phyloP scores from a whole-genome alignment of 1,284 basidiomycete genomes.

The Athelia psychrophila region DNA sequence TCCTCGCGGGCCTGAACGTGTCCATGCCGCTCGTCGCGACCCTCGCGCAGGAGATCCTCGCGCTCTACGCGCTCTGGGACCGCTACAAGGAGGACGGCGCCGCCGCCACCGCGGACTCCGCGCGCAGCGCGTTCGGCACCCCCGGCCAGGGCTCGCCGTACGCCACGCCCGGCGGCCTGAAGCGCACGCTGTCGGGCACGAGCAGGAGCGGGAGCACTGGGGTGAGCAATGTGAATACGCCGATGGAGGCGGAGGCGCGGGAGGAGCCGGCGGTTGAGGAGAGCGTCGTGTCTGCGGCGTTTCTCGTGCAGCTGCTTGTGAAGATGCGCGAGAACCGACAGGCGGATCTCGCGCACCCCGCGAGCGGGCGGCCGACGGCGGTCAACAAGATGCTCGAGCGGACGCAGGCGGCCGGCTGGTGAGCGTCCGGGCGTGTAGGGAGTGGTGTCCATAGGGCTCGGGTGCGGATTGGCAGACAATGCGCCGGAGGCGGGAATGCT shows the following conservation, averaged over 20 bases:
- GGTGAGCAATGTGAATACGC: conserved; percentile 9
- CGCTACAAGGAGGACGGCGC: conserved; percentile 64
- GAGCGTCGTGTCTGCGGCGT: conserved; percentile 47
- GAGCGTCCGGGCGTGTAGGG: no score
- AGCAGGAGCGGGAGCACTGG: conserved; percentile 10
- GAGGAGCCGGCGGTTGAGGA: conserved; percentile 13
- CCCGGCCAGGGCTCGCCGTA: conserved; percentile 8
- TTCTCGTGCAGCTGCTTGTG: conserved; percentile 51
- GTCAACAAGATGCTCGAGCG: conserved; percentile 71
- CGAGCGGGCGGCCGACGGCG: conserved; percentile 43
- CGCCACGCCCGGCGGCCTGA: conserved; percentile 5
- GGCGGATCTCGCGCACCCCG: conserved; percentile 56
- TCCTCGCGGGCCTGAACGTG: conserved; percentile 85
- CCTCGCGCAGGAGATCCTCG: conserved; percentile 88
- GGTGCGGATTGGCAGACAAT: no score
- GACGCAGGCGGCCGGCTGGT: conserved; percentile 55
- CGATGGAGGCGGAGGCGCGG: conserved; percentile 23
- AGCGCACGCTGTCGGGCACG: conserved; percentile 1
- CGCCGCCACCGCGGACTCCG: conserved; percentile 27
- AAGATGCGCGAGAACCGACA: conserved; percentile 70
- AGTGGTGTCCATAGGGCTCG: no score
- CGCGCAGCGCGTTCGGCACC: conserved; percentile 10
- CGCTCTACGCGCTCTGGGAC: conserved; percentile 87
- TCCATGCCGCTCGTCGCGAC: conserved; percentile 81
- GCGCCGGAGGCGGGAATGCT: no score